A percentile compares a stretch with the other conserved stretches of the same genome.
phyloP scores from a whole-genome alignment of 2,329 filamentous ascomycete genomes.

The Aspergillus oerlinghausenensis region DNA sequence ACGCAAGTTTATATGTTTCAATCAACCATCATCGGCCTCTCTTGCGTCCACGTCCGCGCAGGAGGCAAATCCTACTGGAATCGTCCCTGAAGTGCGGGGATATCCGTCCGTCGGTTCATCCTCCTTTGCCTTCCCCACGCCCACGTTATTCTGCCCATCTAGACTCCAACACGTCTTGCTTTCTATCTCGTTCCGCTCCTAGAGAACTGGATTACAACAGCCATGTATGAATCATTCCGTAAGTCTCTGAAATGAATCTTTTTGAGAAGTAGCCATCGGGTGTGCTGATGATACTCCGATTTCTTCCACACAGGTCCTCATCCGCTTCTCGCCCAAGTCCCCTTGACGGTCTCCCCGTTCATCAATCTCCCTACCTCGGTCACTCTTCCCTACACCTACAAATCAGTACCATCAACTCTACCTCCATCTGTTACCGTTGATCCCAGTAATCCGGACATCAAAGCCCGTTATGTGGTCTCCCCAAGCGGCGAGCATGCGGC shows the following conservation, averaged over 20 bases:
- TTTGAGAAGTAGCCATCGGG: background rate
- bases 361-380: constrained; percentile 83
- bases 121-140: background rate
- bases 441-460: constrained; percentile 36
- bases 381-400: constrained; percentile 94
- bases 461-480: constrained; percentile 72
- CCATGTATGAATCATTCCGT: constrained; percentile 45
- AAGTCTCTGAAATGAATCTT: constrained; percentile 17
- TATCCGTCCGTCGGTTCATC: background rate
- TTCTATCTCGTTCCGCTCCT: too few species aligned
- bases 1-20: too few species aligned
- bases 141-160: background rate
- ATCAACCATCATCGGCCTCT: too few species aligned
- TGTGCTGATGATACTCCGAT: background rate
- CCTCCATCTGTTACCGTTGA: constrained; percentile 65
- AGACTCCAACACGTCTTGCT: background rate
- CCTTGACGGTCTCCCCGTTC: constrained; percentile 90
- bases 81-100: background rate
- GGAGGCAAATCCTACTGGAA: too few species aligned
- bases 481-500: constrained; percentile 74
- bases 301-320: constrained; percentile 58
- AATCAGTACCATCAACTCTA: constrained; percentile 78
- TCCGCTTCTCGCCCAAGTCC: constrained; percentile 84
- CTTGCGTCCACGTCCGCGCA: too few species aligned
- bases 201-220: background rate